A percentile compares a stretch with the other conserved stretches of the same genome.
Conservation (phyloP, 306 rosid species). For the Castanopsis chinensis region DNA sequence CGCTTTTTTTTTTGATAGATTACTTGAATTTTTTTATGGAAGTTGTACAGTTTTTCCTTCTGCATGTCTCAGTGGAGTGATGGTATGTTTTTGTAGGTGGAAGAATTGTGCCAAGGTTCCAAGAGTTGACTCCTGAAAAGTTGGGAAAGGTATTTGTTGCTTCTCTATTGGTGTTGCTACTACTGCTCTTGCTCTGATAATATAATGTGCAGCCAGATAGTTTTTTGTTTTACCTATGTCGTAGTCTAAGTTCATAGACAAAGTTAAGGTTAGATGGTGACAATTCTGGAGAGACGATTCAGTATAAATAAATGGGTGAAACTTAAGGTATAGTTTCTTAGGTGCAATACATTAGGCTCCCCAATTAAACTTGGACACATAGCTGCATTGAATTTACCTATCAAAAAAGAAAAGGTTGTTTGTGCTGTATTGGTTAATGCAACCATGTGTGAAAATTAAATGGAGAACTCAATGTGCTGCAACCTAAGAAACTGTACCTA, state of each 20-base stretch:
- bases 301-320: not conserved
- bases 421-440: no score
- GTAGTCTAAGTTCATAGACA: not conserved
- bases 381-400: no score
- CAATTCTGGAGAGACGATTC: not conserved
- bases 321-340: no score
- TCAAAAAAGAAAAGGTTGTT: no score
- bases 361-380: no score
- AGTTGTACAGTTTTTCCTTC: not conserved
- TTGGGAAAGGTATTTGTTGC: constrained; percentile 70
- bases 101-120: constrained; percentile 98
- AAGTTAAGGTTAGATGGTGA: not conserved
- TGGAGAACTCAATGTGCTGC: no score
- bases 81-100: constrained; percentile 64
- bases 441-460: no score
- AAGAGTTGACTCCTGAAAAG: constrained; percentile 86
- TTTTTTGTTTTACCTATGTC: not conserved
- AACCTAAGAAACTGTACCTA: no score
- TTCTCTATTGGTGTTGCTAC: not conserved
- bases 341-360: no score
- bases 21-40: not conserved
- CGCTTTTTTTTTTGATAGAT: not conserved
- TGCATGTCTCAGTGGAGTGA: not conserved
- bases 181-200: not conserved
- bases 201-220: not conserved